A percentile compares a stretch with the other conserved stretches of the same genome.
Conservation (phyloP, 768 basidiomycete species). For the Tulasnella sp. region DNA sequence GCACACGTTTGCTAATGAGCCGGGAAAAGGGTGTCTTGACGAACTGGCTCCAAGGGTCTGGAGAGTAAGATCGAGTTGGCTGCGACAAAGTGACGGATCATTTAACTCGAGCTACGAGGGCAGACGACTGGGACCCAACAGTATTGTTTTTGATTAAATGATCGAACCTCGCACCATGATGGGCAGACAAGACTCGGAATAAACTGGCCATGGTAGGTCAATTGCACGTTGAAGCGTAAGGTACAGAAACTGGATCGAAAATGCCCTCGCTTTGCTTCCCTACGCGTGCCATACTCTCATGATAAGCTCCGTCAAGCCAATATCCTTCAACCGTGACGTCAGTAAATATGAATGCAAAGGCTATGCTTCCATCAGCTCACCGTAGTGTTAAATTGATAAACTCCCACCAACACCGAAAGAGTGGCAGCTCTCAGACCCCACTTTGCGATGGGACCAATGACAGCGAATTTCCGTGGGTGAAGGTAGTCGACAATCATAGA, state of each 20-base stretch:
- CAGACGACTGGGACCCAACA: too few relatives aligned
- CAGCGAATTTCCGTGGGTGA: slow-evolving; percentile 90
- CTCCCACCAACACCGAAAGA: slow-evolving; percentile 75
- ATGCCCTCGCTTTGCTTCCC: background rate
- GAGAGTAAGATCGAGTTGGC: too few relatives aligned
- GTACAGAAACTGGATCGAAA: background rate
- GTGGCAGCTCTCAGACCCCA: slow-evolving; percentile 80
- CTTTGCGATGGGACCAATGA: slow-evolving; percentile 59
- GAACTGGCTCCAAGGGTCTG: too few relatives aligned
- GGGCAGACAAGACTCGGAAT: background rate
- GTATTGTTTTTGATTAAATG: background rate
- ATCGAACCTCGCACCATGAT: background rate
- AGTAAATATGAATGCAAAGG: slow-evolving; percentile 5
- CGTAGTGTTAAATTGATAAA: slow-evolving; percentile 98
- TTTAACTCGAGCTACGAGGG: too few relatives aligned
- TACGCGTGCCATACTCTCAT: slow-evolving; percentile 79
- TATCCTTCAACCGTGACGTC: background rate
- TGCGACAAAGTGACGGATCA: too few relatives aligned
- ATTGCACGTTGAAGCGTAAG: background rate
- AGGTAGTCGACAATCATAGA: slow-evolving; percentile 79
- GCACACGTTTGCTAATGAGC: too few relatives aligned
- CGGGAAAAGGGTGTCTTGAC: too few relatives aligned
- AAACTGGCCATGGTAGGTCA: background rate
- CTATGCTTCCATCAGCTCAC: slow-evolving; percentile 46
- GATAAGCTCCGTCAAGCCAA: slow-evolving; percentile 84